A percentile compares a stretch with the other conserved stretches of the same genome.
Evolutionary conservation across 805 yeast genomes (phyloP).

Genomic region (Alloascoidea africana): DNA sequence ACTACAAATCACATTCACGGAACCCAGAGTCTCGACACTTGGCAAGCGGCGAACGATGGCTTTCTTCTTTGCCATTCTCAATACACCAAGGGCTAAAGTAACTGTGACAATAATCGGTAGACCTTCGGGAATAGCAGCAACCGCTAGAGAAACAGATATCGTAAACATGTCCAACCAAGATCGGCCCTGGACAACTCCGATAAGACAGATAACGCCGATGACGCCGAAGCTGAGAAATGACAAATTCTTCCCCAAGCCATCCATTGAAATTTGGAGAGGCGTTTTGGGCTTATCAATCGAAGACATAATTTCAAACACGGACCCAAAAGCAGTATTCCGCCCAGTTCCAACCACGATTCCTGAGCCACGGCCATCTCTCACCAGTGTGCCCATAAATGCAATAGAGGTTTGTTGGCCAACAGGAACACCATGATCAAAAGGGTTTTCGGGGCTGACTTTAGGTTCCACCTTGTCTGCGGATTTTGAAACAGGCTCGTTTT

Average conservation of each 20-base stretch:
- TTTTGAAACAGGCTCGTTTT: conserved; percentile 76
- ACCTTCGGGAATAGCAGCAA: conserved; percentile 99
- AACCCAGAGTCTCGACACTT: conserved; percentile 88
- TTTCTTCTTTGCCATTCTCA: conserved; percentile 88
- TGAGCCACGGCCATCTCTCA: conserved; percentile 87
- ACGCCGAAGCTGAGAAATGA: conserved; percentile 73
- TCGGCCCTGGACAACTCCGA: conserved; percentile 87
- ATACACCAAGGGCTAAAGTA: conserved; percentile 88
- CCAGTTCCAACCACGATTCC: conserved; percentile 93
- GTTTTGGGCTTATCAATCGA: conserved; percentile 95
- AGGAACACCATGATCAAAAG: conserved; percentile 24
- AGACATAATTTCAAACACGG: conserved; percentile 90
- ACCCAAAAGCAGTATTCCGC: conserved; percentile 80
- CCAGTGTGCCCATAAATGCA: conserved; percentile 96
- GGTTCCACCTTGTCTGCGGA: conserved; percentile 27
- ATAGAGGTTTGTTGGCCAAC: conserved; percentile 59
- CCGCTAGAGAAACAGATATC: conserved; percentile 92
- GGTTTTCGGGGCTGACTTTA: conserved; percentile 11
- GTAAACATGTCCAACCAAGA: conserved; percentile 97
- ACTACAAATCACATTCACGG: conserved; percentile 85
- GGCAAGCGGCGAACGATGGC: conserved; percentile 93
- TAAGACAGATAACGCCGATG: conserved; percentile 80
- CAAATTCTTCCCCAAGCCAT: conserved; percentile 81
- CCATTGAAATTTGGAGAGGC: conserved; percentile 93
- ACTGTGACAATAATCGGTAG: conserved; percentile 96